Percentiles rank a stretch among this genome's conserved stretches.
Evolutionary conservation across 2,329 filamentous ascomycete genomes (phyloP).

Genomic region (Talaromyces sp.): DNA sequence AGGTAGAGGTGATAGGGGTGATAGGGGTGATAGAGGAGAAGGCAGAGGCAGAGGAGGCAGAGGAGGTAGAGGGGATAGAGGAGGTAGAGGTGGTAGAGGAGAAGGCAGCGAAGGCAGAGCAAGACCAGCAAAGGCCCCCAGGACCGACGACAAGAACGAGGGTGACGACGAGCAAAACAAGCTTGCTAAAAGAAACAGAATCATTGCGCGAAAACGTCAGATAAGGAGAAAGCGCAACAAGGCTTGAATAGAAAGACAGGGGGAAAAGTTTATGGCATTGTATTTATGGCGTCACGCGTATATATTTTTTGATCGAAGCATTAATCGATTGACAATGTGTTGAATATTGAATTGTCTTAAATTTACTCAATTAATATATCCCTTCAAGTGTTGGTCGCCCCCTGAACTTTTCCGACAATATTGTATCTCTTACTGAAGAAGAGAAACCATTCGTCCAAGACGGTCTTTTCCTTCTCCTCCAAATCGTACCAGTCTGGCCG

Average conservation of each 20-base stretch:
- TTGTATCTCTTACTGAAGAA: slow-evolving; percentile 98
- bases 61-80: slow-evolving; percentile 7
- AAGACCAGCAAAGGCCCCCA: not conserved
- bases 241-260: slow-evolving; percentile 13
- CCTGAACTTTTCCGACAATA: slow-evolving; percentile 51
- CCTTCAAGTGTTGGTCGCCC: not conserved
- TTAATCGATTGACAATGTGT: not conserved
- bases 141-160: slow-evolving; percentile 19
- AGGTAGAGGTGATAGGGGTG: not conserved
- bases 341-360: not conserved
- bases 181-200: slow-evolving; percentile 63
- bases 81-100: slow-evolving; percentile 14
- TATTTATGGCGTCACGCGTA: not conserved
- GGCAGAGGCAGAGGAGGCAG: not conserved
- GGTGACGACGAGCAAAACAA: slow-evolving; percentile 39
- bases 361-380: not conserved
- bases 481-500: slow-evolving; percentile 77
- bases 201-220: slow-evolving; percentile 81
- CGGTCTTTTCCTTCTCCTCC: slow-evolving; percentile 76
- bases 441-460: slow-evolving; percentile 86
- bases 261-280: not conserved
- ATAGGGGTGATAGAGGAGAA: slow-evolving; percentile 4
- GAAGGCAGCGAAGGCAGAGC: not conserved
- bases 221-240: slow-evolving; percentile 62
- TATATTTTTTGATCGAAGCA: not conserved